A percentile compares a stretch with the other conserved stretches of the same genome.
Evolutionary conservation across 192 early-diverging fungal genomes (phyloP).

Genomic region (Gryganskiella cystojenkinii): DNA sequence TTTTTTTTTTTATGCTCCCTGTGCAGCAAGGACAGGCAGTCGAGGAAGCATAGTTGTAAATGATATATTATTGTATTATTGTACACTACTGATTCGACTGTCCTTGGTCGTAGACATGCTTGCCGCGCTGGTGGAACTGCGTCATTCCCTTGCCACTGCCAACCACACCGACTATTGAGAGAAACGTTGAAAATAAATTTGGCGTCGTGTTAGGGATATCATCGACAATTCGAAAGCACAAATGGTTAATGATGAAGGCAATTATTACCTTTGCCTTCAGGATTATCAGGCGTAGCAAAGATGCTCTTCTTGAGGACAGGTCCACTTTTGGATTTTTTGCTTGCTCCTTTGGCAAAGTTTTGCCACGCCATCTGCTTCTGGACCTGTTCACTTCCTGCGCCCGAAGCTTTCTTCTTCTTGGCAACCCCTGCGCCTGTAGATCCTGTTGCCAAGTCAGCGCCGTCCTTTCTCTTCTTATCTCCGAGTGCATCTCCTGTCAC

Average conservation of each 20-base stretch:
- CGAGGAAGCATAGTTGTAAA: not conserved
- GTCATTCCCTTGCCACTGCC: slow-evolving; percentile 85
- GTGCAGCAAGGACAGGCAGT: too few species aligned
- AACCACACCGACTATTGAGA: slow-evolving; percentile 75
- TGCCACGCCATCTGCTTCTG: slow-evolving; percentile 83
- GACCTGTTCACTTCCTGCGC: slow-evolving; percentile 68
- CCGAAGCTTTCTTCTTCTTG: slow-evolving; percentile 60
- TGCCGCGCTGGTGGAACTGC: slow-evolving; percentile 76
- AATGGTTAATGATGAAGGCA: not conserved
- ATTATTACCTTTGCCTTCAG: slow-evolving; percentile 70
- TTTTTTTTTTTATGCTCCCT: too few species aligned
- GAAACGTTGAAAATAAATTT: slow-evolving; percentile 1
- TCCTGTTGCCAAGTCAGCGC: slow-evolving; percentile 18
- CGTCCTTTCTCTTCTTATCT: not conserved
- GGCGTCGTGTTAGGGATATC: not conserved
- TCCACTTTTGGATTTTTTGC: slow-evolving; percentile 58
- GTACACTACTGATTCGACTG: slow-evolving; percentile 24
- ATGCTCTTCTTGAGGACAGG: slow-evolving; percentile 77
- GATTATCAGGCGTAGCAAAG: slow-evolving; percentile 85
- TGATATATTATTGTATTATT: not conserved
- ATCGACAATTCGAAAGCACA: not conserved
- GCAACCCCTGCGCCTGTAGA: slow-evolving; percentile 3
- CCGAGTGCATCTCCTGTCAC: slow-evolving; percentile 6
- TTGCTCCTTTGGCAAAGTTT: slow-evolving; percentile 71
- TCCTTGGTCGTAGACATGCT: slow-evolving; percentile 71